Evolutionary conservation across 1,284 basidiomycete genomes (phyloP).

Genomic region (Heterobasidion occidentale): DNA sequence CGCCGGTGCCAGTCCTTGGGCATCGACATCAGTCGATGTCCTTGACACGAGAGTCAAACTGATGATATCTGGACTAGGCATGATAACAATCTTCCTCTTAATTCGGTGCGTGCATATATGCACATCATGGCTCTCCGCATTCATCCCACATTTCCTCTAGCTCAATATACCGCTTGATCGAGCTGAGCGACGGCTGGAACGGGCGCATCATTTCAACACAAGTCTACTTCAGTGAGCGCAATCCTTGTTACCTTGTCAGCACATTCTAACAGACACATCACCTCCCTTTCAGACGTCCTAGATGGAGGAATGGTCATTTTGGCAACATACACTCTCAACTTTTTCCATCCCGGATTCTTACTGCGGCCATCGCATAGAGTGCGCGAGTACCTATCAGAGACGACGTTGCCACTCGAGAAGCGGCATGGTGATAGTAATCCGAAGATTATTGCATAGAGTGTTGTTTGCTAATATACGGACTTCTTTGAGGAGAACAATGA

Average conservation of each 20-base stretch:
- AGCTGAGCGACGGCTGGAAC: slow-evolving; percentile 46
- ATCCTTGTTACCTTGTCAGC: no score
- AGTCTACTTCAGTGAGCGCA: slow-evolving; percentile 43
- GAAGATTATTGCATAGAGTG: no score
- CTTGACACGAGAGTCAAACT: slow-evolving; percentile 15
- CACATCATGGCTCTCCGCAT: neutral
- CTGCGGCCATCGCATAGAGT: slow-evolving; percentile 12
- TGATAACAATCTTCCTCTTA: slow-evolving; percentile 23
- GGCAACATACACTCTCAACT: slow-evolving; percentile 46
- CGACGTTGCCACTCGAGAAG: no score
- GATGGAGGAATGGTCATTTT: slow-evolving; percentile 55
- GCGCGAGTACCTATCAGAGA: no score
- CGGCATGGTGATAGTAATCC: no score
- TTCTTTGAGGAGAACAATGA: no score
- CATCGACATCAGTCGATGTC: slow-evolving; percentile 1
- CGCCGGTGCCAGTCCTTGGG: neutral
- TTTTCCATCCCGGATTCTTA: slow-evolving; percentile 45
- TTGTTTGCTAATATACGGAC: no score
- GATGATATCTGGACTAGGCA: slow-evolving; percentile 20
- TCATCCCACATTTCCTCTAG: neutral
- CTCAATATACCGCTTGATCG: slow-evolving; percentile 32
- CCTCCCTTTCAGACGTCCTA: slow-evolving; percentile 34
- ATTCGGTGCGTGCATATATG: slow-evolving; percentile 17
- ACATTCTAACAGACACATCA: neutral
- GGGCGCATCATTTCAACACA: slow-evolving; percentile 47